Conservation (phyloP, 371 early-diverging fungal species). For the Mitosporidium daphniae region DNA sequence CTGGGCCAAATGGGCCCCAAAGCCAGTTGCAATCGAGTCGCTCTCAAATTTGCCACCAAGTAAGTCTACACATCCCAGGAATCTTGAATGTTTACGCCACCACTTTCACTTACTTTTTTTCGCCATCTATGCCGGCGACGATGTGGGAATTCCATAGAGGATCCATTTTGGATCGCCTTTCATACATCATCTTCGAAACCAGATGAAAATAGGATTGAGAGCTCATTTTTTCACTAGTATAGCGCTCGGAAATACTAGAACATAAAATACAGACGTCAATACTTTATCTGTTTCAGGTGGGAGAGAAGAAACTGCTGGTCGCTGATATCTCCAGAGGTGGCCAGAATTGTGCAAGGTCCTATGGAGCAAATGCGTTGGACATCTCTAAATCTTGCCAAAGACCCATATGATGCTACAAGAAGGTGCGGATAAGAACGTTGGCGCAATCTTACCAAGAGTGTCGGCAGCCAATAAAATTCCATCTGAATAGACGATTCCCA, state of each 20-base stretch:
- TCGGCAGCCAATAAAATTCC: constrained; percentile 90
- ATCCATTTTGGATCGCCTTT: constrained; percentile 46
- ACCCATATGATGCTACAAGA: constrained; percentile 56
- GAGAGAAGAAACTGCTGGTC: constrained; percentile 82
- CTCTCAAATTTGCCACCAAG: constrained; percentile 75
- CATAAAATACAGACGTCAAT: too few species aligned
- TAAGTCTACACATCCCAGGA: constrained; percentile 72
- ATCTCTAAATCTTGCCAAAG: constrained; percentile 63
- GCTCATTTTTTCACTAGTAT: constrained; percentile 3
- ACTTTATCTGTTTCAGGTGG: too few species aligned
- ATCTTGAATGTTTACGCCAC: constrained; percentile 9
- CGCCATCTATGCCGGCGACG: constrained; percentile 38
- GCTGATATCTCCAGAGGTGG: constrained; percentile 57
- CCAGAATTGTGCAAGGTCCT: constrained; percentile 41
- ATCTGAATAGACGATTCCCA: constrained; percentile 73
- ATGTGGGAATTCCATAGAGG: constrained; percentile 80
- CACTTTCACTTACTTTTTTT: background rate
- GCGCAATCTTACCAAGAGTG: constrained; percentile 21
- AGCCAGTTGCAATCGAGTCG: constrained; percentile 72
- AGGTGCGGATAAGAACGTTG: background rate
- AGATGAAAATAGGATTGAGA: constrained; percentile 7
- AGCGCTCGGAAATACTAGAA: too few species aligned
- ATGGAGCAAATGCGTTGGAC: constrained; percentile 39
- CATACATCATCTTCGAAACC: constrained; percentile 36
- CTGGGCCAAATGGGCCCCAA: constrained; percentile 64